Conservation (phyloP, 2,329 filamentous ascomycete genomes). For the Colletotrichum simmondsii region DNA sequence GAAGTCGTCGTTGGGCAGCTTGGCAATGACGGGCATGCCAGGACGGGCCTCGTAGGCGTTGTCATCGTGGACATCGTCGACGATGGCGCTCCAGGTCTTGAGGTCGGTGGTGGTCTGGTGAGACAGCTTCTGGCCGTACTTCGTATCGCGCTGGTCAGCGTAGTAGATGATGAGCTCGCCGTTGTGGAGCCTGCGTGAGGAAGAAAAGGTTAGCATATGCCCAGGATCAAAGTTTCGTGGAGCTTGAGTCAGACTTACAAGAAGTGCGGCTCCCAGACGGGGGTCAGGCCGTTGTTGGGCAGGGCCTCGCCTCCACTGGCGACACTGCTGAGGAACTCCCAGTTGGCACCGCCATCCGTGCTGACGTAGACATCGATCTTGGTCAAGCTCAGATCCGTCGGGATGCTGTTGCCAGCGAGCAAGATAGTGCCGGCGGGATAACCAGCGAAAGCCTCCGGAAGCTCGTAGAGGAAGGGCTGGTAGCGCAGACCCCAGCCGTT, state of each 20-base stretch:
- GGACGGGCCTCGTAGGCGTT: slow-evolving; percentile 69
- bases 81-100: slow-evolving; percentile 62
- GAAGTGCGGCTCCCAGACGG: slow-evolving; percentile 80
- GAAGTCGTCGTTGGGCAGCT: slow-evolving; percentile 68
- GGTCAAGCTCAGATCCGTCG: slow-evolving; percentile 68
- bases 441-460: slow-evolving; percentile 66
- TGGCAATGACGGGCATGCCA: slow-evolving; percentile 73
- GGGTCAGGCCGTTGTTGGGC: slow-evolving; percentile 73
- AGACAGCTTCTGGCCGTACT: slow-evolving; percentile 74
- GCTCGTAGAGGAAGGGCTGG: slow-evolving; percentile 75
- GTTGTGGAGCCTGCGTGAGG: slow-evolving; percentile 58
- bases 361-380: slow-evolving; percentile 78
- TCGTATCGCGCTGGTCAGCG: slow-evolving; percentile 75
- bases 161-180: slow-evolving; percentile 74
- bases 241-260: slow-evolving; percentile 44
- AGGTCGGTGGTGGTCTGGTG: slow-evolving; percentile 72
- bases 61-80: slow-evolving; percentile 71
- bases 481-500: slow-evolving; percentile 75
- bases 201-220: neutral
- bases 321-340: slow-evolving; percentile 75
- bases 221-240: fast-evolving
- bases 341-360: slow-evolving; percentile 68
- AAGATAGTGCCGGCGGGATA: slow-evolving; percentile 74
- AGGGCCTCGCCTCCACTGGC: slow-evolving; percentile 70
- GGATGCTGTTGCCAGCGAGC: slow-evolving; percentile 69